Percentiles rank a stretch among this genome's conserved stretches.
Evolutionary conservation across 352 stramenopile species (phyloP).

Genomic region (Pythium plurisporium): DNA sequence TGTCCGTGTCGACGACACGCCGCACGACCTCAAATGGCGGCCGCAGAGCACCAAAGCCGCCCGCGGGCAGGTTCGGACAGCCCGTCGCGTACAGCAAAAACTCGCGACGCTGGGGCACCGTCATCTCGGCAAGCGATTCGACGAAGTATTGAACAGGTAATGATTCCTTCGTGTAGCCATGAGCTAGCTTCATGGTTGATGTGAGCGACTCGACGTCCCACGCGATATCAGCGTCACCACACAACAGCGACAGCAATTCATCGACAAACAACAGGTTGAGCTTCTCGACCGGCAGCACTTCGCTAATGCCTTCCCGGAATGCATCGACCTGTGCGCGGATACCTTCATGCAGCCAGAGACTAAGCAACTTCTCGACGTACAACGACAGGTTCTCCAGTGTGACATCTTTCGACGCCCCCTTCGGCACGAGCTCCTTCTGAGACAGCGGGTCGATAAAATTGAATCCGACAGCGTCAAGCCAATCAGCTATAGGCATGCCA

Average conservation of each 20-base stretch:
- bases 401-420: conserved; percentile 41
- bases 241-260: conserved; percentile 63
- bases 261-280: conserved; percentile 64
- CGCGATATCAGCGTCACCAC: conserved; percentile 65
- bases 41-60: conserved; percentile 61
- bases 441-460: conserved; percentile 80
- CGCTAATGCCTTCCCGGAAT: conserved; percentile 71
- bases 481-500: conserved; percentile 38
- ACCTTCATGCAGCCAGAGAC: conserved; percentile 59
- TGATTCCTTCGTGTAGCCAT: conserved; percentile 81
- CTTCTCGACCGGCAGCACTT: conserved; percentile 69
- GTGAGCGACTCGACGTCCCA: conserved; percentile 64
- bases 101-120: conserved; percentile 42
- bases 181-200: conserved; percentile 71
- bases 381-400: conserved; percentile 45
- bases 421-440: conserved; percentile 46
- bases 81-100: conserved; percentile 82
- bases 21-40: conserved; percentile 80
- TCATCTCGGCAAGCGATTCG: conserved; percentile 67
- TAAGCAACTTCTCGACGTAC: conserved; percentile 57
- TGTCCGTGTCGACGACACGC: conserved; percentile 59
- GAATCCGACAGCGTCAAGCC: conserved; percentile 62
- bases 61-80: conserved; percentile 73
- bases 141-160: conserved; percentile 65
- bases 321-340: conserved; percentile 61